phyloP scores from a whole-genome alignment of 2,329 filamentous ascomycete species.

The Epichloe brachyelytri region DNA sequence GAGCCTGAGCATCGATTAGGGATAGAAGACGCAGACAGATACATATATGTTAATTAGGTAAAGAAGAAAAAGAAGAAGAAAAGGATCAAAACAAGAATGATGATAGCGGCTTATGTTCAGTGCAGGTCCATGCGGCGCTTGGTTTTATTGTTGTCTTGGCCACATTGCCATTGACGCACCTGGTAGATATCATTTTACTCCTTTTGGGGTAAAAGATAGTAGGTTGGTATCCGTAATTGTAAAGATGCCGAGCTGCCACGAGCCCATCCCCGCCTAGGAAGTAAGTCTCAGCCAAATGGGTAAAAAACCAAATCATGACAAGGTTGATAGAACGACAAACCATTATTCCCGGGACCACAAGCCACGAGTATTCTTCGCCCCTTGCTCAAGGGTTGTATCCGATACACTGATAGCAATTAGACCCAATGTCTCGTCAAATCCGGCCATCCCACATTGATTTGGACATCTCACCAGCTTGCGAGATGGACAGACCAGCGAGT shows the following conservation, averaged over 20 bases:
- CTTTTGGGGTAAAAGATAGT: slow-evolving; percentile 89
- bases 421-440: neutral
- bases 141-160: too few species aligned
- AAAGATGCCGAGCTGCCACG: slow-evolving; percentile 83
- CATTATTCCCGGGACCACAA: slow-evolving; percentile 75
- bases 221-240: slow-evolving; percentile 82
- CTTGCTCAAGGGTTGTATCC: slow-evolving; percentile 60
- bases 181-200: slow-evolving; percentile 83
- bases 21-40: neutral
- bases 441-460: neutral
- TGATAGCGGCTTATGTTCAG: neutral
- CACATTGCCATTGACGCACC: slow-evolving; percentile 29
- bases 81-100: neutral
- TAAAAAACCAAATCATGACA: neutral
- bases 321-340: slow-evolving; percentile 20
- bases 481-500: slow-evolving; percentile 81
- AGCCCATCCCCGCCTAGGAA: slow-evolving; percentile 78
- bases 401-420: slow-evolving; percentile 48
- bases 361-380: slow-evolving; percentile 70
- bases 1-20: neutral
- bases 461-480: slow-evolving; percentile 58
- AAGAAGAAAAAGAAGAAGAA: slow-evolving; percentile 7
- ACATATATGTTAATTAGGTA: neutral
- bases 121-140: neutral
- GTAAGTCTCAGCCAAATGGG: neutral